Evolutionary conservation across 371 early-diverging fungal genomes (phyloP), one percentile per base, ranked within the genome.

Genomic region (Mortierella sp.): DNA sequence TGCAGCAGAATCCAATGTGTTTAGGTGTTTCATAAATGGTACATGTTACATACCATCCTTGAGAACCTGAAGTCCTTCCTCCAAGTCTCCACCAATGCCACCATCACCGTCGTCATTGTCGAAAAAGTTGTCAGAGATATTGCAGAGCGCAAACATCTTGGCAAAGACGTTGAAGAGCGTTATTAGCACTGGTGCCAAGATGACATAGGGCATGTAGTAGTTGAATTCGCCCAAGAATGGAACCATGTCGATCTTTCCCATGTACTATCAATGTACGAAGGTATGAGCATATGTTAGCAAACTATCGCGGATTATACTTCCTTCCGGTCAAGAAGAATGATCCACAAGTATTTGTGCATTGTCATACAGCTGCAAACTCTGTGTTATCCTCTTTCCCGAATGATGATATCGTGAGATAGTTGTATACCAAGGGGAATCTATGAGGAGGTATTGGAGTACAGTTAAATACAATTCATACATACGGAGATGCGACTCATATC

Each of bases 351-450:
- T 52, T 58, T 46, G 63, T 51, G 10, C 45, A 53, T 31, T 66
- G n/a, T 18, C 18, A 16, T 68, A 71, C 63, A 26, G 54, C 51
- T 27, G 65, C 42, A 48, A 76, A 65, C 53, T 79, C 64, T 2
- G 78, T 76, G 39, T 56, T 76, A 56, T 76, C 78, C 21, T 76
- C 78, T 28, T 69, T 76, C 26, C 84, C 82, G 21, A 83, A 80
- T 1, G 79, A 69, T 4, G 86, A 88, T 59, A 95, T 83, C 42
- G 93, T 94, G 49, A 96, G 84, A 65, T 93, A 97, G 73, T 97
- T 97, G 82, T 97, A 97, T 66, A 95, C 95, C 52, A 97, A 84
- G 4, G 98, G 97, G 16, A 95, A 94, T 72, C 88, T 88, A 69
- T 24, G 30, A 16, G 31, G 43, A 24, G 58, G 12, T 26, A 27